These are phyloP conservation scores for Mycogone perniciosa DNA, from an alignment of 2,329 filamentous ascomycete genomes.

Conservation along the genomic window DNA sequence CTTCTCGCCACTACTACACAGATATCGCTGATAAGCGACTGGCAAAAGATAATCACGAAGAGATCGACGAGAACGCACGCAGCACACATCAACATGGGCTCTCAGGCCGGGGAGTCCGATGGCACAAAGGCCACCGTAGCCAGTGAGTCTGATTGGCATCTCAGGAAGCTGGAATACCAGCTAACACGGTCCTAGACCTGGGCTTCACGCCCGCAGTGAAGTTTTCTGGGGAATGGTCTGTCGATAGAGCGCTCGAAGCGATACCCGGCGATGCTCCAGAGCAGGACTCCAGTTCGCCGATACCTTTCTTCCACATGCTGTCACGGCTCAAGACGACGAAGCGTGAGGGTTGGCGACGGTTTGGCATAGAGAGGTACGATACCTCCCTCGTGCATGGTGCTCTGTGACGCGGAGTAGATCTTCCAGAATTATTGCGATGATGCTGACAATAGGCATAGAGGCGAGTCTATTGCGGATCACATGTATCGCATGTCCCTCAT, in stretches of 20 bases:
- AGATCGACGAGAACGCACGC: background rate
- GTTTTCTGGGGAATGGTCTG: constrained; percentile 46
- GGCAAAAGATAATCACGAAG: constrained; percentile 2
- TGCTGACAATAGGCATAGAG: constrained; percentile 34
- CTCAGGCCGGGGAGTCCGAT: background rate
- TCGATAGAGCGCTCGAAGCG: constrained; percentile 57
- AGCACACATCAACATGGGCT: constrained; percentile 5
- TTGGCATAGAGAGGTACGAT: constrained; percentile 62
- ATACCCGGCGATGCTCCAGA: constrained; percentile 50
- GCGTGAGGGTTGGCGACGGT: constrained; percentile 90
- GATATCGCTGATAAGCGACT: constrained; percentile 1
- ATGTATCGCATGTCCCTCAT: constrained; percentile 99
- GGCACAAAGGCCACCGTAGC: constrained; percentile 16
- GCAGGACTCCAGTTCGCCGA: constrained; percentile 61
- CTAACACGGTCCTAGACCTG: constrained; percentile 15
- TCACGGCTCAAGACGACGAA: constrained; percentile 94
- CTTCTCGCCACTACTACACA: background rate
- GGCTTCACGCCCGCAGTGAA: constrained; percentile 32
- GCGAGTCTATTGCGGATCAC: constrained; percentile 94
- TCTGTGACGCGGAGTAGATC: no score
- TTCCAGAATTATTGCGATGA: no score
- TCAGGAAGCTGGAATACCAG: background rate
- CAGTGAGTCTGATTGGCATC: constrained; percentile 16
- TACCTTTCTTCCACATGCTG: constrained; percentile 91
- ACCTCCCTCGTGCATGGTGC: background rate